These are phyloP conservation scores for Phragmites australis DNA, from an alignment of 176 grass and related monocot genomes.

Conservation along the genomic window DNA sequence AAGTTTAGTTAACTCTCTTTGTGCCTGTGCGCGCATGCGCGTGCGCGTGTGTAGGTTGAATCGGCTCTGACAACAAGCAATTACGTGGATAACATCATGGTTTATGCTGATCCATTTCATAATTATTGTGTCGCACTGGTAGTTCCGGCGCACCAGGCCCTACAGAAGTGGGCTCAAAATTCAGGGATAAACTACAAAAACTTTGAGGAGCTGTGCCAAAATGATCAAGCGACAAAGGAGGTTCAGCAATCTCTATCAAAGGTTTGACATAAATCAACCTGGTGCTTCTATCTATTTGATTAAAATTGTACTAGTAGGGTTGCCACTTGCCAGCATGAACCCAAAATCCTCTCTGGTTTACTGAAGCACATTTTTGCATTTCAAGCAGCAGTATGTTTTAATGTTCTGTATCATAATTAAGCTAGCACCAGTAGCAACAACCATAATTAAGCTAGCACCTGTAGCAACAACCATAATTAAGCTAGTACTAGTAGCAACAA, in stretches of 20 bases:
- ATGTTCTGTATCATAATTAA: too few relatives aligned
- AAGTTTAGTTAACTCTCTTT: too few relatives aligned
- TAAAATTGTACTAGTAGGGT: not conserved
- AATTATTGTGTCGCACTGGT: conserved; percentile 80
- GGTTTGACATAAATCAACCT: conserved; percentile 49
- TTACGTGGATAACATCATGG: conserved; percentile 86
- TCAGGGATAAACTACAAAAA: conserved; percentile 49
- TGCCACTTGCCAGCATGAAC: not conserved
- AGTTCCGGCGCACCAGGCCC: conserved; percentile 49
- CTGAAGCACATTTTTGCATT: not conserved
- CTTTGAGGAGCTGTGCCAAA: conserved; percentile 67
- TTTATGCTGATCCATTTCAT: conserved; percentile 77
- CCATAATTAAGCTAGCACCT: too few relatives aligned
- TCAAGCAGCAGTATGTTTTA: not conserved
- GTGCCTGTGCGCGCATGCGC: too few relatives aligned
- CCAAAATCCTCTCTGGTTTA: not conserved
- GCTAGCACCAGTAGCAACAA: too few relatives aligned
- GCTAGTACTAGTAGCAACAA: not conserved
- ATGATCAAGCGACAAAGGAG: conserved; percentile 59
- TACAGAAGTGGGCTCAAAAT: conserved; percentile 70
- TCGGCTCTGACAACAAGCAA: conserved; percentile 64
- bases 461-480: too few relatives aligned
- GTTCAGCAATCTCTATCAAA: conserved; percentile 71
- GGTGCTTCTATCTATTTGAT: not conserved
- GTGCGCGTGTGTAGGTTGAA: conserved; percentile 58